phyloP scores from a whole-genome alignment of 1,284 basidiomycete species.

The Fereydounia khargensis region DNA sequence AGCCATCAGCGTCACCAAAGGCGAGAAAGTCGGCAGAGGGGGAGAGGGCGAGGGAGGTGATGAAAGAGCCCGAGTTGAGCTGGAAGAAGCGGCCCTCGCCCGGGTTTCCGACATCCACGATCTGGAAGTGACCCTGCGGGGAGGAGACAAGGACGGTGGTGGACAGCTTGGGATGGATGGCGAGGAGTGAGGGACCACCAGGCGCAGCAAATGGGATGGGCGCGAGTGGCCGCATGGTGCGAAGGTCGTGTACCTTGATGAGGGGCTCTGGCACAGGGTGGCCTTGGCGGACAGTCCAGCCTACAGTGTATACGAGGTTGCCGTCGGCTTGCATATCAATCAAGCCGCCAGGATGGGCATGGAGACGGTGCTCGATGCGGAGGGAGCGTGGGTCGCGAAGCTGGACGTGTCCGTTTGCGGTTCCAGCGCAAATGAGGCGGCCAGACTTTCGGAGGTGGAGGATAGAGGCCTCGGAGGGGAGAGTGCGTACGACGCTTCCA shows the following conservation, averaged over 20 bases:
- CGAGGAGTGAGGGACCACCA: constrained; percentile 81
- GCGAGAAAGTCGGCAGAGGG: constrained; percentile 85
- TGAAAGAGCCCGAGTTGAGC: constrained; percentile 66
- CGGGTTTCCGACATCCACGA: constrained; percentile 76
- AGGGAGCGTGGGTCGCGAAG: constrained; percentile 53
- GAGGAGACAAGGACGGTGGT: constrained; percentile 79
- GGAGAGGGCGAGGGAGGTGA: constrained; percentile 79
- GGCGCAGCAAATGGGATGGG: constrained; percentile 76
- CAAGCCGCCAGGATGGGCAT: constrained; percentile 55
- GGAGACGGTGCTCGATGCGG: constrained; percentile 44
- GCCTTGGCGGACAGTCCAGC: constrained; percentile 64
- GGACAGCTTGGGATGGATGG: constrained; percentile 74
- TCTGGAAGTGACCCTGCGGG: constrained; percentile 81
- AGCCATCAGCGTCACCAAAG: constrained; percentile 84
- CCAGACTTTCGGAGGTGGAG: constrained; percentile 44
- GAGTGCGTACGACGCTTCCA: constrained; percentile 40
- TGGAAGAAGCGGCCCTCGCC: constrained; percentile 71
- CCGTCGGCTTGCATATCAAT: constrained; percentile 54
- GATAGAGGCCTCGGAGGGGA: constrained; percentile 46
- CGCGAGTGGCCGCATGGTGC: constrained; percentile 74
- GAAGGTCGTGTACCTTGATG: constrained; percentile 87
- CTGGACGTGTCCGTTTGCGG: constrained; percentile 49
- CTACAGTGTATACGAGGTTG: constrained; percentile 50
- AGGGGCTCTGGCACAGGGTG: constrained; percentile 85
- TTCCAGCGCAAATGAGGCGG: constrained; percentile 40